Percentiles rank a stretch among this genome's conserved stretches.
Evolutionary conservation across 306 rosid genomes (phyloP).

Genomic region (cucumber (Cucumis sativus)): Cucumber_9930_V3 NC_026657.2:37169501-37170000

Average conservation of each 20-base stretch:
- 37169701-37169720: neutral
- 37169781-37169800: neutral
- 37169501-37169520: neutral
- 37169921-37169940: no score
- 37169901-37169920: no score
- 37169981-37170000: no score
- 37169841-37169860: no score
- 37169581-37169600: neutral
- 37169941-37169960: no score
- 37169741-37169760: neutral
- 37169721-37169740: neutral
- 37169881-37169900: no score
- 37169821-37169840: no score
- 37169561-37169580: neutral
- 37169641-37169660: neutral
- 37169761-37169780: neutral
- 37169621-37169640: neutral
- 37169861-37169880: no score
- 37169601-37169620: neutral
- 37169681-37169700: neutral
- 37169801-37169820: no score
- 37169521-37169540: neutral
- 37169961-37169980: no score
- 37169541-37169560: conserved; percentile 2
- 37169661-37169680: neutral